A percentile compares a stretch with the other conserved stretches of the same genome.
Conservation (phyloP, 345 rosid species). For the Schrenkiella parvula region DNA sequence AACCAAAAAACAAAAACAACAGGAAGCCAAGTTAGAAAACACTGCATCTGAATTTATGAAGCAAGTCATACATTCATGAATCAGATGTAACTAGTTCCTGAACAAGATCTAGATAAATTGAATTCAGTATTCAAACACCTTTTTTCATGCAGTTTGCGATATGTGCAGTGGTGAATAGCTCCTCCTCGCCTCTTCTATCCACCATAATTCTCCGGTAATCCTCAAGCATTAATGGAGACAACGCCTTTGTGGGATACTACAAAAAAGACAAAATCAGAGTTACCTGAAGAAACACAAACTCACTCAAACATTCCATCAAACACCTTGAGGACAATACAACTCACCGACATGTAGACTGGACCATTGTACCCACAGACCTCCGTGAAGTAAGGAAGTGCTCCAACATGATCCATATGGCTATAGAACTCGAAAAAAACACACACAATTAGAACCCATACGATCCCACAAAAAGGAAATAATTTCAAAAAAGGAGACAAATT, state of each 20-base stretch:
- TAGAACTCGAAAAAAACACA: not conserved
- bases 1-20: not conserved
- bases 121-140: conserved; percentile 38
- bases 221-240: conserved; percentile 91
- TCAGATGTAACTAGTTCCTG: not conserved
- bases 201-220: conserved; percentile 85
- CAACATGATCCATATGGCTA: conserved; percentile 93
- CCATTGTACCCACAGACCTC: conserved; percentile 89
- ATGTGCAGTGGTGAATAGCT: conserved; percentile 69
- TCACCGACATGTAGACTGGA: conserved; percentile 93
- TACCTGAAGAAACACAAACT: not conserved
- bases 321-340: conserved; percentile 25
- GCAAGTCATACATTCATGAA: not conserved
- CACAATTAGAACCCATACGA: not conserved
- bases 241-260: conserved; percentile 92
- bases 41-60: not conserved
- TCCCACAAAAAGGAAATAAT: not conserved
- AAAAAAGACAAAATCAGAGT: conserved; percentile 15
- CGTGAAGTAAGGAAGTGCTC: conserved; percentile 93
- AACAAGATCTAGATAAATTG: not conserved
- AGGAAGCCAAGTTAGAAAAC: conserved; percentile 16
- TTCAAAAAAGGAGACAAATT: not conserved
- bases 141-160: conserved; percentile 77
- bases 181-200: conserved; percentile 91
- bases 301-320: conserved; percentile 36